These are phyloP conservation scores for Exophiala dermatitidis DNA, from an alignment of 2,329 filamentous ascomycete species.

Conservation along the genomic window DNA sequence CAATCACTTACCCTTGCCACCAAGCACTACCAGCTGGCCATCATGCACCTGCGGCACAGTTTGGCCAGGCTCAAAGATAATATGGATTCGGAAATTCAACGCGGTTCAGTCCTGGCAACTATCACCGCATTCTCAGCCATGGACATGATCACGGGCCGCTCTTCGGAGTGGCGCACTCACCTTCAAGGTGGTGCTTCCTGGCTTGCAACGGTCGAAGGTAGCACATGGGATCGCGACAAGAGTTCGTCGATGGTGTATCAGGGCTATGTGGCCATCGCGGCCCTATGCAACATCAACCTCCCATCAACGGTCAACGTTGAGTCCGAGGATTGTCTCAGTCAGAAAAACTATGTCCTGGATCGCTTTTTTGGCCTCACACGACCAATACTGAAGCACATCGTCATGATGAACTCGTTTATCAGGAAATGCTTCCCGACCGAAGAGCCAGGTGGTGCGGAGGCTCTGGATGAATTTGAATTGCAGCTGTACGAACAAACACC, in stretches of 20 bases:
- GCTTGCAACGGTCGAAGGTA: constrained; percentile 15
- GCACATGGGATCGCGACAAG: constrained; percentile 15
- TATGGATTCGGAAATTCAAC: constrained; percentile 14
- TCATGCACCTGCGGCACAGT: constrained; percentile 30
- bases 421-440: constrained; percentile 22
- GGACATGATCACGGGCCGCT: constrained; percentile 23
- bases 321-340: constrained; percentile 23
- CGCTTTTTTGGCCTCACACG: constrained; percentile 30
- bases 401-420: constrained; percentile 27
- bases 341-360: constrained; percentile 28
- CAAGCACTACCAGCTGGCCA: constrained; percentile 29
- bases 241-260: constrained; percentile 26
- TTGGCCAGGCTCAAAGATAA: constrained; percentile 30
- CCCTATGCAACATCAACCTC: constrained; percentile 29
- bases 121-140: constrained; percentile 24
- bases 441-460: constrained; percentile 3
- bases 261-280: constrained; percentile 30
- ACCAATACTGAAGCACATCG: constrained; percentile 28
- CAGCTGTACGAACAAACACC: constrained; percentile 29
- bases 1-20: constrained; percentile 28
- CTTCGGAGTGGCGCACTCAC: constrained; percentile 28
- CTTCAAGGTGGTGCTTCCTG: constrained; percentile 27
- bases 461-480: constrained; percentile 31
- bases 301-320: constrained; percentile 24
- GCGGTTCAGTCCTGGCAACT: constrained; percentile 18